These are phyloP conservation scores for Metarhizium sp. DNA, from an alignment of 2,329 filamentous ascomycete species.

Conservation along the genomic window DNA sequence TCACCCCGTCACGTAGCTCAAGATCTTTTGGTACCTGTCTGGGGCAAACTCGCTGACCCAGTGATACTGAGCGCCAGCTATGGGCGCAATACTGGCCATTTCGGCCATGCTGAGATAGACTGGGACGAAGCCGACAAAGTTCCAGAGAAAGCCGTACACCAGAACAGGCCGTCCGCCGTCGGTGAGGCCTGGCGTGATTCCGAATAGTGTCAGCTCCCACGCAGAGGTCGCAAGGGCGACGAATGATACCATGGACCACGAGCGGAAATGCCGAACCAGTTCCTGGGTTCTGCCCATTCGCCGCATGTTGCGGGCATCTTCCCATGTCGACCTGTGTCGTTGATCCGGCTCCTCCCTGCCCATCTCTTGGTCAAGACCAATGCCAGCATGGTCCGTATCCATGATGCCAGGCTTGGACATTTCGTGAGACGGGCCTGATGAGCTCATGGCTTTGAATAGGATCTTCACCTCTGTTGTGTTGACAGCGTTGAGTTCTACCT, in stretches of 20 bases:
- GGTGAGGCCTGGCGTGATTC: background rate
- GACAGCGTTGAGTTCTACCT: too few species aligned
- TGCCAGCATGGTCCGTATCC: background rate
- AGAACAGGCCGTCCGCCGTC: conserved; percentile 7
- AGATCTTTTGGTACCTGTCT: conserved; percentile 20
- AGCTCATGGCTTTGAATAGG: too few species aligned
- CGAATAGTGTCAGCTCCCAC: conserved; percentile 2
- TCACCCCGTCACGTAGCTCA: background rate
- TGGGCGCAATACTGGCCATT: conserved; percentile 14
- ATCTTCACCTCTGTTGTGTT: too few species aligned
- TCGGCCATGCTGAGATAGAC: conserved; percentile 12
- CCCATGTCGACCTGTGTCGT: background rate
- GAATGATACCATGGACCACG: conserved; percentile 5
- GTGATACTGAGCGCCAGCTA: conserved; percentile 14
- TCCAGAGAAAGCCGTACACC: conserved; percentile 1
- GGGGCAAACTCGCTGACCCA: conserved; percentile 12
- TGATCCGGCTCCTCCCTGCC: background rate
- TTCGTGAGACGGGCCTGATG: too few species aligned
- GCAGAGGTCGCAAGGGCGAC: conserved; percentile 2
- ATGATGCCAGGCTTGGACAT: background rate
- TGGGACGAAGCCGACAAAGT: conserved; percentile 5
- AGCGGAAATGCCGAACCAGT: conserved; percentile 7
- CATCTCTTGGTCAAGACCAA: background rate
- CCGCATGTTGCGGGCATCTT: conserved; percentile 3
- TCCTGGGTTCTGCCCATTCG: conserved; percentile 8